Percentiles rank a stretch among this genome's conserved stretches.
Conservation (phyloP, 345 rosid genomes). For the Populus davidiana region DNA sequence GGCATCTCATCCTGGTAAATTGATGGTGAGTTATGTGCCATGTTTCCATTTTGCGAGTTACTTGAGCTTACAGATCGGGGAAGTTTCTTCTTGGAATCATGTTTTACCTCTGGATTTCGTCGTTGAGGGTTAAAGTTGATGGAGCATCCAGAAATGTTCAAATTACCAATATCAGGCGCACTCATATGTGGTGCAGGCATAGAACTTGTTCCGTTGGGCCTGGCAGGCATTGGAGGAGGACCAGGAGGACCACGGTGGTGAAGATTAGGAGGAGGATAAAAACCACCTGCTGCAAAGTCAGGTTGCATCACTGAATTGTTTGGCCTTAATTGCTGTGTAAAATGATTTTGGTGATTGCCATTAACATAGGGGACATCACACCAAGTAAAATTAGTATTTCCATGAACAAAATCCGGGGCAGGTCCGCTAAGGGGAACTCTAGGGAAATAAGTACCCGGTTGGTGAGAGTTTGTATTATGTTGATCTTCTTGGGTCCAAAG, state of each 20-base stretch:
- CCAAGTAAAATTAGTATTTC: constrained; percentile 27
- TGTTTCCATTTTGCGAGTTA: constrained; percentile 26
- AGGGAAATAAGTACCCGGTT: constrained; percentile 18
- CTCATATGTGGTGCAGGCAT: constrained; percentile 15
- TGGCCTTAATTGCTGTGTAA: constrained; percentile 24
- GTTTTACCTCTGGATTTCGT: constrained; percentile 25
- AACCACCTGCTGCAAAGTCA: constrained; percentile 1
- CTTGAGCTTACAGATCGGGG: constrained; percentile 10
- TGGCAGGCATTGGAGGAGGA: constrained; percentile 13
- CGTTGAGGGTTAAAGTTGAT: constrained; percentile 21
- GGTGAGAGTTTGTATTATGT: constrained; percentile 20
- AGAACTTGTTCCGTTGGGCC: constrained; percentile 20
- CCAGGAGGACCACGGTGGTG: background rate
- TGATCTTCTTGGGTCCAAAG: constrained; percentile 23
- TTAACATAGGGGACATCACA: constrained; percentile 14
- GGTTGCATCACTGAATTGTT: constrained; percentile 21
- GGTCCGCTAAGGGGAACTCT: constrained; percentile 16
- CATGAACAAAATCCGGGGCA: constrained; percentile 18
- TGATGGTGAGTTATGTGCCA: constrained; percentile 8
- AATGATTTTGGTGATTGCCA: constrained; percentile 15
- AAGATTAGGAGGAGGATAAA: constrained; percentile 11
- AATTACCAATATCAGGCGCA: constrained; percentile 29
- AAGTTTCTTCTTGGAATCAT: constrained; percentile 17
- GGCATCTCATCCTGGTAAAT: constrained; percentile 3
- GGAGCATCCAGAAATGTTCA: constrained; percentile 22